phyloP scores from a whole-genome alignment of 441 rosid species.

The Eruca vesicaria region DNA sequence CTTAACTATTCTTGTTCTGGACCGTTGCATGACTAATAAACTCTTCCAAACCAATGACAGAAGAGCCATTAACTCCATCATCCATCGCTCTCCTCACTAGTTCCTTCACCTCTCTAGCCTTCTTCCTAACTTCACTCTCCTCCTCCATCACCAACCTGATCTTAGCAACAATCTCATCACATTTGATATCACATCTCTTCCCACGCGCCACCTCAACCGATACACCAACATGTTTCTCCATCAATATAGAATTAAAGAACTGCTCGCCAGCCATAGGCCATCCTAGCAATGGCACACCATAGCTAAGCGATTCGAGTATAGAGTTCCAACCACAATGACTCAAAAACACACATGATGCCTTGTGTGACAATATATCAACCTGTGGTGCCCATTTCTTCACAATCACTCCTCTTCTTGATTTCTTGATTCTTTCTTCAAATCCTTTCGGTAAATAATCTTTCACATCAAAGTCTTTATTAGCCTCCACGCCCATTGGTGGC shows the following conservation, averaged over 20 bases:
- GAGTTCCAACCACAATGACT: conserved; percentile 94
- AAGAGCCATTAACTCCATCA: conserved; percentile 47
- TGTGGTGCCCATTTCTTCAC: conserved; percentile 75
- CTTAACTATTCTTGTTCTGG: conserved; percentile 2
- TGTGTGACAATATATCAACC: conserved; percentile 58
- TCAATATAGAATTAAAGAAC: conserved; percentile 64
- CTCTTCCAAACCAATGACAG: conserved; percentile 54
- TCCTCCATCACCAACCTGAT: conserved; percentile 54
- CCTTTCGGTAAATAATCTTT: conserved; percentile 58
- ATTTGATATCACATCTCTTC: conserved; percentile 47
- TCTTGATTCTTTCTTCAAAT: conserved; percentile 44
- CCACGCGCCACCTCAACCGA: conserved; percentile 74
- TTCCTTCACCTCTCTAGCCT: conserved; percentile 42
- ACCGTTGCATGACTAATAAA: conserved; percentile 49
- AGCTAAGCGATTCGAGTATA: conserved; percentile 54
- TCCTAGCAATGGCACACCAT: conserved; percentile 68
- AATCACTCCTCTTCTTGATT: conserved; percentile 48
- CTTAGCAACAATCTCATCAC: conserved; percentile 44
- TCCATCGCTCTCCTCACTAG: conserved; percentile 40
- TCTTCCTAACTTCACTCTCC: conserved; percentile 45
- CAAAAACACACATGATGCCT: conserved; percentile 52
- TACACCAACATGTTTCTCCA: conserved; percentile 56
- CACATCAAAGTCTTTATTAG: conserved; percentile 45
- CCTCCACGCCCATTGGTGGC: conserved; percentile 66
- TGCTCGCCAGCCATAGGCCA: conserved; percentile 88